Evolutionary conservation across 192 early-diverging fungal species (phyloP).

Genomic region (Diversispora eburnea): DNA sequence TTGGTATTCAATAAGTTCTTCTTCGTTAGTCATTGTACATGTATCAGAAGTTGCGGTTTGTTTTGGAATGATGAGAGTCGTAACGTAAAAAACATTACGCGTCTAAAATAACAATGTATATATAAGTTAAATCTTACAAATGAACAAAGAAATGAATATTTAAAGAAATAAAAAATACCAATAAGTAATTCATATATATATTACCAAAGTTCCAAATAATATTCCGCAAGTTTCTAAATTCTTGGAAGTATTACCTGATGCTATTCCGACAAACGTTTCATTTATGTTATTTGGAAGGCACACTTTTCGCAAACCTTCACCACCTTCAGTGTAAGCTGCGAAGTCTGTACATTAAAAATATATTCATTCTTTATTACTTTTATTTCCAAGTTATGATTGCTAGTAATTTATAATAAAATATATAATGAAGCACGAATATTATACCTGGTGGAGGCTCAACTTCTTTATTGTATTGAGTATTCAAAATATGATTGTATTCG

Average conservation of each 20-base stretch:
- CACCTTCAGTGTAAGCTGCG: constrained; percentile 16
- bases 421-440: background rate
- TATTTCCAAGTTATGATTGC: too few relatives aligned
- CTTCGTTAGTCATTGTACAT: constrained; percentile 78
- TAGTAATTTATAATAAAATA: background rate
- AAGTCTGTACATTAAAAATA: constrained; percentile 4
- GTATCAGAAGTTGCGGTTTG: constrained; percentile 85
- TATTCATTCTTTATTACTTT: too few relatives aligned
- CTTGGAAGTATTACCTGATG: constrained; percentile 62
- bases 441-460: background rate
- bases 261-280: constrained; percentile 68
- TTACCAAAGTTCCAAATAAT: constrained; percentile 68
- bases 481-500: background rate
- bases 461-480: background rate
- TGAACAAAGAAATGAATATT: background rate
- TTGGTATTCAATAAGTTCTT: constrained; percentile 77
- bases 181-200: background rate
- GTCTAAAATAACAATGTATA: constrained; percentile 32
- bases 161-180: background rate
- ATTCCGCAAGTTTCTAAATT: constrained; percentile 91
- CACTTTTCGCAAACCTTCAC: constrained; percentile 60
- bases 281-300: constrained; percentile 63
- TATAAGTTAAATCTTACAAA: constrained; percentile 28
- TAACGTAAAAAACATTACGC: constrained; percentile 58
- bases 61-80: constrained; percentile 83